Base-by-base conservation (phyloP, 306 rosid species). In the Styphnolobium japonicum region DNA sequence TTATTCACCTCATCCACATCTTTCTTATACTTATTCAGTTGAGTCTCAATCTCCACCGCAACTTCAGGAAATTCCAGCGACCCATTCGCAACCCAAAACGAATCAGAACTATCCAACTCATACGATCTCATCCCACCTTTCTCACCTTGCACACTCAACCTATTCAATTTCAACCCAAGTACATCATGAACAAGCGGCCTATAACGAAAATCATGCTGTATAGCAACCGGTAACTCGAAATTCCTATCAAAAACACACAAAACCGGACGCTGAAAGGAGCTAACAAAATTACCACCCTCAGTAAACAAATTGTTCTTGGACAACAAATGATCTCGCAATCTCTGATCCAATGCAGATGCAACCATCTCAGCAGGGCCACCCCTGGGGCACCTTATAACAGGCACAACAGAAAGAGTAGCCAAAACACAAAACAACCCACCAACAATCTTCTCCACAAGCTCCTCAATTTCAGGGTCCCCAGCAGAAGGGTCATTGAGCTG, bases 341-440 rank as follows among this genome's bases (percentile, higher is more conserved):
- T 87, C 83, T 91, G 98, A 78, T 95, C 99, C 93, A 95, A 78
- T 2, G 92, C 92, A 0, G 93, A 77, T 0, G 99, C 99, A 68
- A 93, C 99, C 99, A 95, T 88, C 89, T 95, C 98, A 12, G 98
- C 97, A 0, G 99, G 97, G 0, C 99, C 99, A 10, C 98, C 98
- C 3, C 94, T 90, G 0, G 96, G 93, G 57, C 97, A 93, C 55
- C 98, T 80, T 31, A 95, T 93, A 45, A 95, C 86, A 0, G 99
- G 99, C 60, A 95, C 92, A 37, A 95, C 97, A 7, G 86, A 89
- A 15, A 95, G 90, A 0, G 98, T 90, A 11, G 99, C 99, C 85
- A 95, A 84, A 39, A 95, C 95, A 53, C 97, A 90, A 71, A 95
- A 92, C 85, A 95, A 83, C 0, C 98, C 99, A 4, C 67, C 46